Percentiles rank a stretch among this genome's conserved stretches.
phyloP scores from a whole-genome alignment of 1,139 yeast genomes.

The Blastobotrys raffinosifermentans region DNA sequence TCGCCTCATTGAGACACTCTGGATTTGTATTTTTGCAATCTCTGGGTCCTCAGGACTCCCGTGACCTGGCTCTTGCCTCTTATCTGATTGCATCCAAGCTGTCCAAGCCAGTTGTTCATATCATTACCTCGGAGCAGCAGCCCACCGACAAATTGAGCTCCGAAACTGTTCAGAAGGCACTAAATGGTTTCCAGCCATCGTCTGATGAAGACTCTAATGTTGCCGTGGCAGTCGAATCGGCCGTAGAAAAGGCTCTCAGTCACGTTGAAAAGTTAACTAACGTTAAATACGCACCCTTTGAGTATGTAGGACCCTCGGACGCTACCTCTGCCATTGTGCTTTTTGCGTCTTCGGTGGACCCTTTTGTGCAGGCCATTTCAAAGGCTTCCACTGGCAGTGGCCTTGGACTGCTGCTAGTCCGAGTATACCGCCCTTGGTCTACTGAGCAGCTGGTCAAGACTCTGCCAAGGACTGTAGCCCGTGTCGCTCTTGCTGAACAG shows the following conservation, averaged over 20 bases:
- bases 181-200: not conserved
- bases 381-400: conserved; percentile 33
- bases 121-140: conserved; percentile 32
- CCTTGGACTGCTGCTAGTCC: conserved; percentile 51
- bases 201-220: not conserved
- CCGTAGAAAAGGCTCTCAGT: conserved; percentile 5
- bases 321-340: conserved; percentile 52
- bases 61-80: conserved; percentile 49
- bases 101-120: conserved; percentile 61
- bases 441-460: conserved; percentile 44
- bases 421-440: conserved; percentile 68
- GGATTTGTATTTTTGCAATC: conserved; percentile 62
- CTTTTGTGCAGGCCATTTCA: conserved; percentile 39
- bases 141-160: conserved; percentile 8
- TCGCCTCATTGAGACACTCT: conserved; percentile 67
- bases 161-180: not conserved
- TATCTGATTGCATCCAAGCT: conserved; percentile 48
- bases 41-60: conserved; percentile 48
- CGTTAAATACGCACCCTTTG: conserved; percentile 30
- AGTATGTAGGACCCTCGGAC: conserved; percentile 36
- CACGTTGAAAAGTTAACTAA: conserved; percentile 2
- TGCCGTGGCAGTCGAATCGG: conserved; percentile 6
- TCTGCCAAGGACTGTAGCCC: conserved; percentile 52
- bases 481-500: conserved; percentile 63
- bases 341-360: conserved; percentile 52